A percentile compares a stretch with the other conserved stretches of the same genome.
phyloP scores from a whole-genome alignment of 352 stramenopile species.

The Labyrinthula sp. region DNA sequence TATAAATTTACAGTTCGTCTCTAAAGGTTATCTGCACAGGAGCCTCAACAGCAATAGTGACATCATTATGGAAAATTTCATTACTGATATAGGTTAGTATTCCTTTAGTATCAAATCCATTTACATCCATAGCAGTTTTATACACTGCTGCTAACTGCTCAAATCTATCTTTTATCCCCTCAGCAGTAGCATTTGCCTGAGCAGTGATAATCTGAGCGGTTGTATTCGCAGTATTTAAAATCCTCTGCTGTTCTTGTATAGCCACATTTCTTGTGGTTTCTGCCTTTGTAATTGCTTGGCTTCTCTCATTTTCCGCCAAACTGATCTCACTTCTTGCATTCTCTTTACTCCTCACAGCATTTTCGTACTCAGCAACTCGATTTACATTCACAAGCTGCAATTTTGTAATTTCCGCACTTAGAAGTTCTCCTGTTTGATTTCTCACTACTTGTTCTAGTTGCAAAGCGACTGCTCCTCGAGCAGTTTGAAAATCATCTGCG shows the following conservation, averaged over 20 bases:
- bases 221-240: neutral
- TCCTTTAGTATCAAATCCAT: neutral
- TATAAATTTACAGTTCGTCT: too few relatives aligned
- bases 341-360: conserved; percentile 10
- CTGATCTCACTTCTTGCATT: conserved; percentile 4
- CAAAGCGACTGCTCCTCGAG: neutral
- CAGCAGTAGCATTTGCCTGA: neutral
- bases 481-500: conserved; percentile 5
- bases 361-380: conserved; percentile 1
- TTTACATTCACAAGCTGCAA: conserved; percentile 6
- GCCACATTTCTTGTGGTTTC: conserved; percentile 1
- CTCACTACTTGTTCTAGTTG: neutral
- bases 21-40: too few relatives aligned
- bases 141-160: neutral
- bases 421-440: neutral
- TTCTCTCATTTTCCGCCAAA: conserved; percentile 3
- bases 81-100: conserved; percentile 4
- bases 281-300: conserved; percentile 11
- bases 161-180: neutral
- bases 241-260: neutral
- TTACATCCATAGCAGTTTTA: neutral
- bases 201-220: conserved; percentile 1
- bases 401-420: neutral
- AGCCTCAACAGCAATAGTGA: too few relatives aligned
- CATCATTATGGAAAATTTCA: conserved; percentile 8